Conservation (phyloP, 306 rosid genomes). For the Arachis hypogaea region DNA sequence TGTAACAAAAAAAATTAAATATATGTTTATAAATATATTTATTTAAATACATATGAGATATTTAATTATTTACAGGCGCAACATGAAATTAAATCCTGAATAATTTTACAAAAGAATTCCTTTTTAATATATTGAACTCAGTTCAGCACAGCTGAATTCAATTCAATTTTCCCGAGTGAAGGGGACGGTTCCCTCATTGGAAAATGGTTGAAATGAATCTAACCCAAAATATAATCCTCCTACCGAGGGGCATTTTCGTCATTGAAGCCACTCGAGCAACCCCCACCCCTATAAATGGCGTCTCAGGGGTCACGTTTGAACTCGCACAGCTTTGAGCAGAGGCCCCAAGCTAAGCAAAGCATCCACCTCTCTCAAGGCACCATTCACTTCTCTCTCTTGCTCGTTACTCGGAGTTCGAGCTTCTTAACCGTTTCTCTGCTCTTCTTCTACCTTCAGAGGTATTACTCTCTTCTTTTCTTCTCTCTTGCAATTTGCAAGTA, state of each 20-base stretch:
- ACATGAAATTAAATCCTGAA: no score
- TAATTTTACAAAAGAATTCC: no score
- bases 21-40: no score
- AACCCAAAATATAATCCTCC: slow-evolving; percentile 1
- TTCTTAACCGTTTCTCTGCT: not conserved
- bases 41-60: no score
- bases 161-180: not conserved
- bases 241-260: slow-evolving; percentile 17
- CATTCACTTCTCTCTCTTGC: not conserved
- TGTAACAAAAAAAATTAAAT: no score
- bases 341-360: not conserved
- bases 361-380: not conserved
- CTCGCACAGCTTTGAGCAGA: slow-evolving; percentile 6
- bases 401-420: no score
- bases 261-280: not conserved
- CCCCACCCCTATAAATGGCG: slow-evolving; percentile 6
- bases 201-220: slow-evolving; percentile 31
- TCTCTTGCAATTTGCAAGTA: not conserved
- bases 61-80: no score
- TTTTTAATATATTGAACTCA: no score
- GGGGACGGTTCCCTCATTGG: not conserved
- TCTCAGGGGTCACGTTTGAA: not conserved
- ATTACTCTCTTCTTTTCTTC: not conserved
- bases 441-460: slow-evolving; percentile 7
- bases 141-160: no score